These are phyloP conservation scores for Chalaropsis ovoidea DNA, from an alignment of 2,329 filamentous ascomycete genomes.

Conservation along the genomic window DNA sequence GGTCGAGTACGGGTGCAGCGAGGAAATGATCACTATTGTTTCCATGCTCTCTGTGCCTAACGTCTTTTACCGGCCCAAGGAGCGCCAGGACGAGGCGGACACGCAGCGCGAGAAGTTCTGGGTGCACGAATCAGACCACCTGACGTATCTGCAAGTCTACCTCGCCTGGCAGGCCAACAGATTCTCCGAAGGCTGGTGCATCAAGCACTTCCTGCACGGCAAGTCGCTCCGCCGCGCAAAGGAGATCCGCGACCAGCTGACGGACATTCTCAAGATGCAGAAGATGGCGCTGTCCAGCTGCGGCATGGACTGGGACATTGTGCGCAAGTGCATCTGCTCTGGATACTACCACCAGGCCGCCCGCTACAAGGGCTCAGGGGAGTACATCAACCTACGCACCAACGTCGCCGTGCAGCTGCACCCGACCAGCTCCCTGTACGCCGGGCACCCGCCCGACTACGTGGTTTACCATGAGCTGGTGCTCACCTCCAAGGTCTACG, in stretches of 20 bases:
- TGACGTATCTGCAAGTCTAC: constrained; percentile 93
- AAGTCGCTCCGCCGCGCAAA: constrained; percentile 85
- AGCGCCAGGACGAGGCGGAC: constrained; percentile 92
- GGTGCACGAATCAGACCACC: constrained; percentile 91
- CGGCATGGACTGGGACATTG: constrained; percentile 93
- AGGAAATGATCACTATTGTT: constrained; percentile 97
- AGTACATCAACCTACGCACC: constrained; percentile 93
- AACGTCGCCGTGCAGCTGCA: constrained; percentile 91
- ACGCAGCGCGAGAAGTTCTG: constrained; percentile 95
- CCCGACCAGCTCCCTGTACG: constrained; percentile 86
- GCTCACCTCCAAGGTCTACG: constrained; percentile 93
- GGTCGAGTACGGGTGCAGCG: constrained; percentile 80
- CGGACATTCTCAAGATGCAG: constrained; percentile 85
- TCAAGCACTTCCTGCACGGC: constrained; percentile 86
- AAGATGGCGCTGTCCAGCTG: constrained; percentile 81
- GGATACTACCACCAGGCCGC: constrained; percentile 98
- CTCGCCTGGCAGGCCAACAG: constrained; percentile 90
- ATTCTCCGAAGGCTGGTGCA: constrained; percentile 82
- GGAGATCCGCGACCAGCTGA: constrained; percentile 86
- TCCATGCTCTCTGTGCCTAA: constrained; percentile 95
- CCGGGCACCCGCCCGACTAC: constrained; percentile 91
- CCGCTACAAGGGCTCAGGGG: constrained; percentile 88
- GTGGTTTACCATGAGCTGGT: constrained; percentile 98
- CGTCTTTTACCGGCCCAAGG: constrained; percentile 94
- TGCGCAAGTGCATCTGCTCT: constrained; percentile 91